Base-by-base conservation (phyloP, 2,329 filamentous ascomycete species). In the Clarireedia sp. region DNA sequence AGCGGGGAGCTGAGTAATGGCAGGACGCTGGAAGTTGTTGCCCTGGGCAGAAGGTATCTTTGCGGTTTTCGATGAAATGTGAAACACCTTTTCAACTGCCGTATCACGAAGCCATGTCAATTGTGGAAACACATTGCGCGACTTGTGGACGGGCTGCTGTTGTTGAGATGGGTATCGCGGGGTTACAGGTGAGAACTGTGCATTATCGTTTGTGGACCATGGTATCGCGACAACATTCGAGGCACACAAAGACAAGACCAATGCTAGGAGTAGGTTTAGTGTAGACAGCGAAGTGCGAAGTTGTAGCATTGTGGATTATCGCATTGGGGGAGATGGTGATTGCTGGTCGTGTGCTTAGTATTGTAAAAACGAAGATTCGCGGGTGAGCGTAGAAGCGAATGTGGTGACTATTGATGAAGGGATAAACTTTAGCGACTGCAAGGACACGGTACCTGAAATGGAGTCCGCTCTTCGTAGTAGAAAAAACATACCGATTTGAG, bases 261-360 rank as follows among this genome's bases (percentile, higher is more conserved):
- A 9, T 17, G 54, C 17, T 7, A 56, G n/a, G 12, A 60, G 48
- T 16, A 59, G 23, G 37, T 43, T 33, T 4, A 63, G 44, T 7
- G 54, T 26, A 16, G 50, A 54, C 17, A 59, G 38, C 21, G 53
- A 45, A 14, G 24, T 44, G 14, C 43, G 44, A 26, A 23, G 45
- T 45, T 91, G 92, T 74, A 96, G 92, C 80, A 82, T 96, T 65
- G 91, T 97, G 79, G 96, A 96, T 78, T 91, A 33, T 92, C 72
- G 91, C 92, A 69, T 94, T 92, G 62, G 92, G 62, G 92, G 92
- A 29, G 50, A 23, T 36, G 76, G 96, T 96, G 91, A 43, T 43
- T 43, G 40, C 17, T 23, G 16, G 38, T 43, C 40, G 40, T 14
- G 21, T 17, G 40, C 16, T 43, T 43, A 19, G 91, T 92, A 61